Conservation (phyloP, 495 filamentous ascomycete species). For the Talaromyces liani region DNA sequence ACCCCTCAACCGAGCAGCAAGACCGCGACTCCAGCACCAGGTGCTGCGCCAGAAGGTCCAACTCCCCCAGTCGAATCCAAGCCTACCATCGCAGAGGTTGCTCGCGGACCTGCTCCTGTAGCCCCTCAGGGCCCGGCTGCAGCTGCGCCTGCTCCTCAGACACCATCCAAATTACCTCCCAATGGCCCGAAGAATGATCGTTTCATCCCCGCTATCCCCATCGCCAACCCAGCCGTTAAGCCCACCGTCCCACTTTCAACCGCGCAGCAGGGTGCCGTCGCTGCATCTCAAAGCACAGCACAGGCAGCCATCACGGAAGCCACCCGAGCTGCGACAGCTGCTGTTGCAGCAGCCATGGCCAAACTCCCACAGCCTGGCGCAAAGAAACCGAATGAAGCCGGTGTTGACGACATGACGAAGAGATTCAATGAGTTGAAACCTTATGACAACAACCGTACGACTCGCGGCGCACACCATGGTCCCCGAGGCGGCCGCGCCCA, state of each 20-base stretch:
- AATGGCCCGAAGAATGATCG: conserved; percentile 63
- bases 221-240: conserved; percentile 31
- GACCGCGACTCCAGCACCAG: conserved; percentile 28
- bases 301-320: conserved; percentile 54
- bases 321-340: conserved; percentile 74
- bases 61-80: conserved; percentile 62
- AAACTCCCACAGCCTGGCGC: conserved; percentile 53
- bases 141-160: conserved; percentile 25
- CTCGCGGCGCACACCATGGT: conserved; percentile 43
- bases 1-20: conserved; percentile 27
- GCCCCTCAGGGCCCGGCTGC: conserved; percentile 33
- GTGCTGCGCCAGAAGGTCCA: conserved; percentile 28
- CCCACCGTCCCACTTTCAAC: conserved; percentile 33
- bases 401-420: conserved; percentile 71
- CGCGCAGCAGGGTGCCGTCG: conserved; percentile 23
- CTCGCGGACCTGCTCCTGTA: conserved; percentile 23
- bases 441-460: conserved; percentile 43
- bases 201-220: conserved; percentile 63
- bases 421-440: conserved; percentile 85
- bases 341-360: conserved; percentile 85
- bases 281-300: conserved; percentile 24
- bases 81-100: conserved; percentile 43
- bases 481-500: conserved; percentile 48
- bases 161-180: conserved; percentile 38
- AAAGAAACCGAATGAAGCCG: conserved; percentile 37